Evolutionary conservation across 1,284 basidiomycete genomes (phyloP).

Genomic region (Vanrija humicola): DNA sequence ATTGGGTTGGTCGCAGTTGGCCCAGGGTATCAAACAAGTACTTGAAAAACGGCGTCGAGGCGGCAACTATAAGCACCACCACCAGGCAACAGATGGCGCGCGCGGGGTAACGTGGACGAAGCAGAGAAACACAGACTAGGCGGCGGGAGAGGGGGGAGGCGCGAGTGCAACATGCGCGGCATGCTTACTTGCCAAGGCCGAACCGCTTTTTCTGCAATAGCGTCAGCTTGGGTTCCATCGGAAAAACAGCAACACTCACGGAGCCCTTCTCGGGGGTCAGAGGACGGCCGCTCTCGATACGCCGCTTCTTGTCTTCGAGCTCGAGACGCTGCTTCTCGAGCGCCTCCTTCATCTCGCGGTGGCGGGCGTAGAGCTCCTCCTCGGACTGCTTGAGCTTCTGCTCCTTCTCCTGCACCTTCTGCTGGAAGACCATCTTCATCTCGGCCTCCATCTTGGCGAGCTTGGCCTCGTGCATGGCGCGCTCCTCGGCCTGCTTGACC

Average conservation of each 20-base stretch:
- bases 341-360: conserved; percentile 98
- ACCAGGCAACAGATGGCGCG: neutral
- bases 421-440: conserved; percentile 99
- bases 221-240: neutral
- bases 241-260: conserved; percentile 25
- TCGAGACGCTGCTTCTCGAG: conserved; percentile 94
- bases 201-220: conserved; percentile 43
- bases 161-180: neutral
- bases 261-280: conserved; percentile 84
- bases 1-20: conserved; percentile 15
- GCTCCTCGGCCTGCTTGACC: conserved; percentile 90
- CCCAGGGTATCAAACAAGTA: conserved; percentile 15
- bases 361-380: conserved; percentile 93
- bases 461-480: conserved; percentile 87
- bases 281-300: conserved; percentile 88
- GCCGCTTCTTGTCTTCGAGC: conserved; percentile 96
- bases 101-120: neutral
- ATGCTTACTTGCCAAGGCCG: conserved; percentile 44
- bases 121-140: neutral
- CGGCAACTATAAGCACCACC: no score
- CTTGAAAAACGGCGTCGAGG: conserved; percentile 1
- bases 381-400: conserved; percentile 96
- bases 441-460: conserved; percentile 98
- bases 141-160: neutral
- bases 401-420: conserved; percentile 98